phyloP scores from a whole-genome alignment of 768 basidiomycete genomes.

The Psilocybe tampanensis region DNA sequence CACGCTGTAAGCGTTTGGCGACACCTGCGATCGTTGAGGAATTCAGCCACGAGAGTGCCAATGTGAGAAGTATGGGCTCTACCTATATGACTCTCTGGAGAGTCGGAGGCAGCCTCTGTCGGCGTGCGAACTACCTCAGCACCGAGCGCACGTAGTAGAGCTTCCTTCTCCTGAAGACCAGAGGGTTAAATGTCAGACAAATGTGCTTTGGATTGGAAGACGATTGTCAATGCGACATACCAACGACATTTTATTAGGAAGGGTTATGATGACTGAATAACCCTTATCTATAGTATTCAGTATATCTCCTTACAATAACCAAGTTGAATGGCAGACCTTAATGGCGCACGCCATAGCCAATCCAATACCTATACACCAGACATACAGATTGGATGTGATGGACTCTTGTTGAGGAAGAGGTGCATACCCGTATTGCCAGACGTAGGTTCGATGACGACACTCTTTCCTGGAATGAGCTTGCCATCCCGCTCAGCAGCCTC shows the following conservation, averaged over 20 bases:
- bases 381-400: neutral
- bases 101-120: slow-evolving; percentile 85
- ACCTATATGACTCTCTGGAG: slow-evolving; percentile 93
- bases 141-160: slow-evolving; percentile 86
- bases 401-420: neutral
- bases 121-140: slow-evolving; percentile 96
- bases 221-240: slow-evolving; percentile 38
- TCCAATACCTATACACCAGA: slow-evolving; percentile 71
- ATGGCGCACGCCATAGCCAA: slow-evolving; percentile 92
- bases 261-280: slow-evolving; percentile 86
- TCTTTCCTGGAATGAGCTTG: slow-evolving; percentile 81
- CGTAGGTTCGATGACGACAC: slow-evolving; percentile 93
- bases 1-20: slow-evolving; percentile 71
- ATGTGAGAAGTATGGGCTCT: slow-evolving; percentile 38
- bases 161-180: slow-evolving; percentile 80
- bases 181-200: neutral
- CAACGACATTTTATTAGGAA: slow-evolving; percentile 95
- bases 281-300: slow-evolving; percentile 90
- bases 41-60: slow-evolving; percentile 76
- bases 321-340: slow-evolving; percentile 60
- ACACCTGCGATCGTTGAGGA: slow-evolving; percentile 88
- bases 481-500: slow-evolving; percentile 92
- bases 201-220: neutral
- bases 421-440: slow-evolving; percentile 89
- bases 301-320: slow-evolving; percentile 28